These are phyloP conservation scores for Fusarium austroafricanum DNA, from an alignment of 2,329 filamentous ascomycete species.

Conservation along the genomic window DNA sequence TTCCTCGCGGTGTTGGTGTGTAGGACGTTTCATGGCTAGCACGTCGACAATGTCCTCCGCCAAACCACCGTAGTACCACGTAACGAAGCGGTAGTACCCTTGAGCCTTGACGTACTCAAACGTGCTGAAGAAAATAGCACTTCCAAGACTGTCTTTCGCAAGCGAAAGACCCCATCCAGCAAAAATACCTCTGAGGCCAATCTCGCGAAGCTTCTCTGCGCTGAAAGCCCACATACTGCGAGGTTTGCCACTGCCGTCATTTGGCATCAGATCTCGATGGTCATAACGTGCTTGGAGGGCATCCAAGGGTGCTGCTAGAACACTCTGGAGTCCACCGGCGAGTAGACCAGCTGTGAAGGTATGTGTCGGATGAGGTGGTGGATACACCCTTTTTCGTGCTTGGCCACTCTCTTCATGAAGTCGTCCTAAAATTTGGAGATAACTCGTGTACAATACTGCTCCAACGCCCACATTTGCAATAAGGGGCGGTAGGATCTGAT, in stretches of 20 bases:
- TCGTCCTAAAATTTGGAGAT: conserved; percentile 74
- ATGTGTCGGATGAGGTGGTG: conserved; percentile 70
- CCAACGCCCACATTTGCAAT: conserved; percentile 80
- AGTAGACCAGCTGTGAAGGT: conserved; percentile 78
- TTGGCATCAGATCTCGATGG: conserved; percentile 60
- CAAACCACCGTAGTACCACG: conserved; percentile 74
- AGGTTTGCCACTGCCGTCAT: conserved; percentile 55
- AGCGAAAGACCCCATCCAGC: conserved; percentile 78
- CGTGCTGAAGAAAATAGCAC: conserved; percentile 77
- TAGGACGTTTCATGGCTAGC: conserved; percentile 60
- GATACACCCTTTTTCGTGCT: conserved; percentile 72
- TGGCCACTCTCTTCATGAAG: conserved; percentile 73
- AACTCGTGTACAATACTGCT: conserved; percentile 79
- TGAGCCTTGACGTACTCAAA: conserved; percentile 84
- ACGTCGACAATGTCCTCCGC: conserved; percentile 63
- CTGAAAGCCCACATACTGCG: conserved; percentile 81
- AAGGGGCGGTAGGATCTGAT: conserved; percentile 81
- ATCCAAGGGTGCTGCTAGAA: conserved; percentile 79
- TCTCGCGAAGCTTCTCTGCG: conserved; percentile 71
- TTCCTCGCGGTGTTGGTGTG: conserved; percentile 31
- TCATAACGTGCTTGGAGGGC: conserved; percentile 81
- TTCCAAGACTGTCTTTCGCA: conserved; percentile 75
- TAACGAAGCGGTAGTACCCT: conserved; percentile 75
- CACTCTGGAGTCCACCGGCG: conserved; percentile 75
- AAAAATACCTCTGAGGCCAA: conserved; percentile 78